Evolutionary conservation across 768 basidiomycete genomes (phyloP), one percentile per base, ranked within the genome.

Genomic region (Rhizopogon vinicolor): DNA sequence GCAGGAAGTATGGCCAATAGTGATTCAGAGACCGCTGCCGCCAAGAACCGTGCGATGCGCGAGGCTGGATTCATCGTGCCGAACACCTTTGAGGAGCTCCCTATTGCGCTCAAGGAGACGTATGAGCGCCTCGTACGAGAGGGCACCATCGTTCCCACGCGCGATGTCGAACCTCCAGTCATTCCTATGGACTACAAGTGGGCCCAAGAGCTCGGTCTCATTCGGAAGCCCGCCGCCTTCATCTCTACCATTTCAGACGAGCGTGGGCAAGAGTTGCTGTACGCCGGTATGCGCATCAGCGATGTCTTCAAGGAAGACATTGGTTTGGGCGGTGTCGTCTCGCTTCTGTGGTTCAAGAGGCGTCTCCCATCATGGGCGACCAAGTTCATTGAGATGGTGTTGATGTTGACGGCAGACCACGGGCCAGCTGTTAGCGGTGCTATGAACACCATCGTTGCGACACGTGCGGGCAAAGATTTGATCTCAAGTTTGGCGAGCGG

Each of bases 171-270:
- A 22, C 93, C 95, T 5, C 96, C 96, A 9, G 86, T 90, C 55
- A 98, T 98, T 69, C 96, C 96, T n/a, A 98, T 98, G 93, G 96
- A 99, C 76, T 99, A 98, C 86, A 98, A 98, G 80, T 98, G 96
- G 96, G 95, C 95, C 37, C 92, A 95, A 76, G 93, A 97, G 76
- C 87, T 98, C 53, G 96, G 96, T 55, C 86, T 99, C 68, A 95
- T 98, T 77, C 89, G 96, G 70, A 98, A 98, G 77, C 97, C 95
- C 18, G 95, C 96, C 40, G 94, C 97, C 3, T 97, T 96, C 80
- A 96, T 97, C 78, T 97, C 94, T 33, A 97, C 97, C 61, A 99
- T 98, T 75, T 97, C 94, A 48, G 97, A 99, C 74, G 97, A 98
- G 80, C 91, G 96, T 67, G 97, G 97, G 0, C 95, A 98, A 74